phyloP scores from a whole-genome alignment of 495 filamentous ascomycete genomes.

The Penicilliopsis zonata region DNA sequence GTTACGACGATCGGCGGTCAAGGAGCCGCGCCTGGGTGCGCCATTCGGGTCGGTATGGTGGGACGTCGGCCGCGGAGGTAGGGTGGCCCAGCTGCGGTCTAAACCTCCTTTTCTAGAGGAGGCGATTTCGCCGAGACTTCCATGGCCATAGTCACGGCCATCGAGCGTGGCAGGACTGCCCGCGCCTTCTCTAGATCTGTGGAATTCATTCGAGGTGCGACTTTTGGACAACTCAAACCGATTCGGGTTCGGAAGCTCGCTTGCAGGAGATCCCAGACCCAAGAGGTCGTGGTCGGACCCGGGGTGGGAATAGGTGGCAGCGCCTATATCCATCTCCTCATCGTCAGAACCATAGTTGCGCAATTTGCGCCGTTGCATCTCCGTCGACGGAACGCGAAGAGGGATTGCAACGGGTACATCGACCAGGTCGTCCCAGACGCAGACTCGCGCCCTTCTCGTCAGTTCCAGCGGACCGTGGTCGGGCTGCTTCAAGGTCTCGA shows the following conservation, averaged over 20 bases:
- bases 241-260: slow-evolving; percentile 67
- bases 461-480: slow-evolving; percentile 93
- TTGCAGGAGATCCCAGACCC: slow-evolving; percentile 46
- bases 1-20: slow-evolving; percentile 18
- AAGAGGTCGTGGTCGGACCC: slow-evolving; percentile 61
- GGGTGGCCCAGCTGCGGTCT: slow-evolving; percentile 27
- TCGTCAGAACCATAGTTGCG: slow-evolving; percentile 35
- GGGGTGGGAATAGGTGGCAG: slow-evolving; percentile 51
- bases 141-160: slow-evolving; percentile 19
- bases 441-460: slow-evolving; percentile 78
- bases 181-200: slow-evolving; percentile 18
- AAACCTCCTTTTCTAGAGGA: slow-evolving; percentile 16
- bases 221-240: slow-evolving; percentile 69
- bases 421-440: slow-evolving; percentile 96
- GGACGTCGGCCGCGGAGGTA: slow-evolving; percentile 16
- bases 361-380: slow-evolving; percentile 54
- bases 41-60: slow-evolving; percentile 11
- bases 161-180: slow-evolving; percentile 26
- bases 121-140: slow-evolving; percentile 12
- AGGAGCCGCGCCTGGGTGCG: slow-evolving; percentile 30
- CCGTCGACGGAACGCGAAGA: slow-evolving; percentile 63
- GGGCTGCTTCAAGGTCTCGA: slow-evolving; percentile 83
- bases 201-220: slow-evolving; percentile 31
- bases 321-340: slow-evolving; percentile 89
- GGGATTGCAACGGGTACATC: slow-evolving; percentile 91